phyloP scores from a whole-genome alignment of 345 rosid genomes.

The Sisymbrium irio region DNA sequence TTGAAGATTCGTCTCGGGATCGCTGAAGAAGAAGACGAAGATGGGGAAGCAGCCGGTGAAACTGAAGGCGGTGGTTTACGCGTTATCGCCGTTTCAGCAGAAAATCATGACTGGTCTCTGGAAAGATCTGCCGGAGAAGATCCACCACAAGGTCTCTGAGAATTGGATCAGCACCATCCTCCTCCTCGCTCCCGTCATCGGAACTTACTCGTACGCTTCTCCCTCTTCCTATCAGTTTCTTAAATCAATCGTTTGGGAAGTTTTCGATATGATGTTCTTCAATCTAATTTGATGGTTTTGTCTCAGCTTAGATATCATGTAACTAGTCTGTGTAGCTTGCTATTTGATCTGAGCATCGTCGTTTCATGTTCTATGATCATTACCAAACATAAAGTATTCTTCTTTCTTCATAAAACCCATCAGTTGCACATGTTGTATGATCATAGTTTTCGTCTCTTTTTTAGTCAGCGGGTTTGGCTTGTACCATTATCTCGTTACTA shows the following conservation, averaged over 20 bases:
- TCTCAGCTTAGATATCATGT: no score
- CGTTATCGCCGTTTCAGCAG: conserved; percentile 81
- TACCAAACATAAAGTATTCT: neutral
- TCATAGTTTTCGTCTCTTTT: no score
- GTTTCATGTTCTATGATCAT: neutral
- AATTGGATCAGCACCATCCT: conserved; percentile 77
- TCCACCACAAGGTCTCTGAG: conserved; percentile 77
- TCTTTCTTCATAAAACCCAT: neutral
- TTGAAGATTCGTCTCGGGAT: neutral
- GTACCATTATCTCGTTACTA: no score
- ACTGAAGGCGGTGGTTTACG: conserved; percentile 79
- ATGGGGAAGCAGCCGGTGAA: conserved; percentile 82
- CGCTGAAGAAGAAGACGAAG: neutral
- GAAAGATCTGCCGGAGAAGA: conserved; percentile 66
- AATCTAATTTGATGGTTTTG: no score
- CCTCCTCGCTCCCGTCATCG: conserved; percentile 61
- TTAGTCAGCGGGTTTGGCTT: no score
- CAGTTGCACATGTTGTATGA: neutral
- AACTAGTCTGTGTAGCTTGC: no score
- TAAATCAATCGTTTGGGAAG: no score
- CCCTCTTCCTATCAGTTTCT: neutral
- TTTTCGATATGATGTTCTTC: no score
- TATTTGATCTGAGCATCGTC: neutral
- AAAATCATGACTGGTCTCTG: conserved; percentile 67
- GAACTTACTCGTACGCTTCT: conserved; percentile 48